Evolutionary conservation across 129 eudicot genomes (phyloP).

Genomic region (Artemisia tridentata): DNA sequence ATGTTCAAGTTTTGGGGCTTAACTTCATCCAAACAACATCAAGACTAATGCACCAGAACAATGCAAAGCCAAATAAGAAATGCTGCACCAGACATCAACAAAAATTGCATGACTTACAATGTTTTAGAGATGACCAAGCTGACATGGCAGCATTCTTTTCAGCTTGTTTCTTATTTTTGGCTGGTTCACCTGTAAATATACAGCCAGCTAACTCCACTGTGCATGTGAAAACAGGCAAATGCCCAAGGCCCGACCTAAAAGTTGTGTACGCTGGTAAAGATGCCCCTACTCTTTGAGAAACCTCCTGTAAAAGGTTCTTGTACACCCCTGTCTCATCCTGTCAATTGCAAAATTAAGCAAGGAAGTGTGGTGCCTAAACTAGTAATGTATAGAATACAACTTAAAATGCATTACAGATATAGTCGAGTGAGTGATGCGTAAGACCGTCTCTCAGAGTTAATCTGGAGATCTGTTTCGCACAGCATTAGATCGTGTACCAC

Average conservation of each 20-base stretch:
- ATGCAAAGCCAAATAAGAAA: neutral
- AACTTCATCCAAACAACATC: neutral
- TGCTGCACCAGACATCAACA: conserved; percentile 4
- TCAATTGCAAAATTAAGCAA: conserved; percentile 7
- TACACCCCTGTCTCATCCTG: conserved; percentile 98
- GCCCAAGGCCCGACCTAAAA: conserved; percentile 79
- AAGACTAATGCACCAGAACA: neutral
- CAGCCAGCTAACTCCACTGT: conserved; percentile 86
- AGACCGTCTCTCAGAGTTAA: no score
- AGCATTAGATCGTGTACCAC: no score
- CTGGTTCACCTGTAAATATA: conserved; percentile 81
- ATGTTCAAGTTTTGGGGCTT: neutral
- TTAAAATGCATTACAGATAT: no score
- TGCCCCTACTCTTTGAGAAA: conserved; percentile 92
- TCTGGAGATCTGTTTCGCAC: no score
- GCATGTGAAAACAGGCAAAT: conserved; percentile 81
- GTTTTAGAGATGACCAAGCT: conserved; percentile 88
- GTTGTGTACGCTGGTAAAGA: conserved; percentile 77
- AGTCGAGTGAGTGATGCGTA: no score
- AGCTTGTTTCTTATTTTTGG: conserved; percentile 94
- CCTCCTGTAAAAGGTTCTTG: conserved; percentile 94
- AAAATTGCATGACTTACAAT: conserved; percentile 42
- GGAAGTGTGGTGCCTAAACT: neutral
- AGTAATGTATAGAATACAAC: neutral
- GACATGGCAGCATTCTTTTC: conserved; percentile 98